Percentiles rank a stretch among this genome's conserved stretches.
These are phyloP conservation scores for Chlorella sp. DNA, from an alignment of 139 green algal species.

Conservation along the genomic window DNA sequence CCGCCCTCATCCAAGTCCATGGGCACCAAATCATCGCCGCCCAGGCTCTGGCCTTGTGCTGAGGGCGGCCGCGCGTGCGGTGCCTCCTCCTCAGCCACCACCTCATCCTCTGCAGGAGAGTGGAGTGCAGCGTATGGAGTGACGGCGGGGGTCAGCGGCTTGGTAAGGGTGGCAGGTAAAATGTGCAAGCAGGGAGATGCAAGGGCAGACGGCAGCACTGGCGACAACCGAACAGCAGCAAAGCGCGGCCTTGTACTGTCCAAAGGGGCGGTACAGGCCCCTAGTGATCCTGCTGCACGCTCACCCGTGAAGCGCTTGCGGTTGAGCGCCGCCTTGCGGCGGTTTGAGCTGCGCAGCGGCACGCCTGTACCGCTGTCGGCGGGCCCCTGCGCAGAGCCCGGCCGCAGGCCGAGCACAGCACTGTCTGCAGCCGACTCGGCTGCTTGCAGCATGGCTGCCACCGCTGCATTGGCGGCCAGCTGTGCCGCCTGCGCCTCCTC, in stretches of 20 bases:
- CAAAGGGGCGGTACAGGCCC: background rate
- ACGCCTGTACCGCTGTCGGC: background rate
- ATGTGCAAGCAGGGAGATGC: too few species aligned
- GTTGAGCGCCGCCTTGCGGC: constrained; percentile 31
- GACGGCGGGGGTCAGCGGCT: too few species aligned
- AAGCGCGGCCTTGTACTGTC: too few species aligned
- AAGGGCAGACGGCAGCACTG: too few species aligned
- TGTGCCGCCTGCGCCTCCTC: constrained; percentile 18
- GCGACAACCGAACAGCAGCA: too few species aligned
- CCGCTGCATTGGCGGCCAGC: constrained; percentile 9
- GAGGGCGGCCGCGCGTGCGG: background rate
- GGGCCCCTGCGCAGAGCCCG: too few species aligned
- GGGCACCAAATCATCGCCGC: background rate
- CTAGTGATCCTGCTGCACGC: background rate
- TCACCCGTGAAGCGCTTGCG: constrained; percentile 29
- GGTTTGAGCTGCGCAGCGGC: constrained; percentile 25
- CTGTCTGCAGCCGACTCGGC: background rate
- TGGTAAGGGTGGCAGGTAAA: too few species aligned
- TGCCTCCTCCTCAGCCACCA: background rate
- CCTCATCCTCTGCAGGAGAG: background rate
- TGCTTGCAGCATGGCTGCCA: background rate
- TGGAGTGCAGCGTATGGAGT: too few species aligned
- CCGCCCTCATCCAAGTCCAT: background rate
- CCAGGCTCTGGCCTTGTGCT: too few species aligned
- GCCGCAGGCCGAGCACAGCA: too few species aligned